Conservation (phyloP, 768 basidiomycete genomes). For the Termitomyces eurrhizus region DNA sequence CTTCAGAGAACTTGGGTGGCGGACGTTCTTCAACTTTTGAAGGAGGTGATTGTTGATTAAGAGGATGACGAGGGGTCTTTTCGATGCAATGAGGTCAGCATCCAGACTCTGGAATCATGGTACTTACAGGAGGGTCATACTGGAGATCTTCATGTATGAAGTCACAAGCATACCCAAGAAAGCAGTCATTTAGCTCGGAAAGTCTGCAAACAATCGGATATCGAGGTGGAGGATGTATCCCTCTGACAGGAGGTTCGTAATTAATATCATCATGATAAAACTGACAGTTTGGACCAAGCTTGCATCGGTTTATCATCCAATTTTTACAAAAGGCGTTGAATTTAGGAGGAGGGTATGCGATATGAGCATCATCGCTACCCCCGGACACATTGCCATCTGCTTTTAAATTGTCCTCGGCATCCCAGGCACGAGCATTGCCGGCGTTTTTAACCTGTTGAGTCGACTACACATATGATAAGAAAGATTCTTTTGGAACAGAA, state of each 20-base stretch:
- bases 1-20: slow-evolving; percentile 15
- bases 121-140: slow-evolving; percentile 13
- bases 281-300: slow-evolving; percentile 8
- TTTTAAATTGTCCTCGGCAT: not conserved
- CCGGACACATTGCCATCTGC: no score
- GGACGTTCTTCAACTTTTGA: slow-evolving; percentile 5
- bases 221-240: slow-evolving; percentile 16
- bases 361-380: not conserved
- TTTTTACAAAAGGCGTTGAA: slow-evolving; percentile 8
- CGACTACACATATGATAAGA: not conserved
- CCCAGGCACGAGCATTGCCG: not conserved
- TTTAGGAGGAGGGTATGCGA: slow-evolving; percentile 9
- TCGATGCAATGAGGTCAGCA: not conserved
- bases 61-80: not conserved
- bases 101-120: not conserved
- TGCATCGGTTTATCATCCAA: slow-evolving; percentile 14
- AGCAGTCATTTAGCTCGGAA: slow-evolving; percentile 6
- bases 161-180: slow-evolving; percentile 9
- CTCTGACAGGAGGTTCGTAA: slow-evolving; percentile 14
- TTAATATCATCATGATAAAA: slow-evolving; percentile 15
- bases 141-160: slow-evolving; percentile 12
- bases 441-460: not conserved
- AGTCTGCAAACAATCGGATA: slow-evolving; percentile 3
- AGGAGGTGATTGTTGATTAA: not conserved
- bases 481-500: not conserved